Conservation (phyloP, 805 yeast genomes). For the Hanseniaspora lachancei region DNA sequence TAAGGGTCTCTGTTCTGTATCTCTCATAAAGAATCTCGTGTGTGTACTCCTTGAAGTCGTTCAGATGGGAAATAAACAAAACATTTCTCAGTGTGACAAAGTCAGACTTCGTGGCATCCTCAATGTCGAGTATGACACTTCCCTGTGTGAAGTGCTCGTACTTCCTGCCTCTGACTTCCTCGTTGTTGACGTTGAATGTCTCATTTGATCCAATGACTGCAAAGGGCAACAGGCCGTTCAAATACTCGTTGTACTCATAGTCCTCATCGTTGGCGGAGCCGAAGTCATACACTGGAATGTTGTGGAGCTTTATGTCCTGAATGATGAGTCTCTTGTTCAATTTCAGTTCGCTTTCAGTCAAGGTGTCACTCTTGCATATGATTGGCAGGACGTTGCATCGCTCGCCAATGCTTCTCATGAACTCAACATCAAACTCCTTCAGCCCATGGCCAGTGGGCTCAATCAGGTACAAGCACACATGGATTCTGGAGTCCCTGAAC, state of each 20-base stretch:
- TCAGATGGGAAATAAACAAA: constrained; percentile 67
- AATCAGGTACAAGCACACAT: constrained; percentile 60
- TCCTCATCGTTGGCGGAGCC: constrained; percentile 32
- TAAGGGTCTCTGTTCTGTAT: constrained; percentile 76
- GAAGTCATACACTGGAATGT: constrained; percentile 61
- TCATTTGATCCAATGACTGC: constrained; percentile 59
- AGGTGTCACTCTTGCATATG: constrained; percentile 73
- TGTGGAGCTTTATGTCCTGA: constrained; percentile 61
- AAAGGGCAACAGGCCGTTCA: constrained; percentile 54
- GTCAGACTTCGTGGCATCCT: constrained; percentile 65
- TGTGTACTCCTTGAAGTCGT: constrained; percentile 78
- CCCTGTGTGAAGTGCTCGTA: constrained; percentile 38
- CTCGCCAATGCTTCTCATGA: constrained; percentile 65
- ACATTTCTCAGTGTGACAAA: constrained; percentile 69
- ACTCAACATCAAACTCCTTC: constrained; percentile 61
- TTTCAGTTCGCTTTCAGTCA: constrained; percentile 64
- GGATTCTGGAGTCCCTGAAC: constrained; percentile 73
- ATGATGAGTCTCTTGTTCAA: constrained; percentile 59
- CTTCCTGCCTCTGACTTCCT: constrained; percentile 36
- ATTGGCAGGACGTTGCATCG: constrained; percentile 79
- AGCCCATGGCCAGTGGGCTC: constrained; percentile 78
- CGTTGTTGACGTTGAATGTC: constrained; percentile 35
- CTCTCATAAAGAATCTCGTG: constrained; percentile 78
- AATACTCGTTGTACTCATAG: constrained; percentile 49
- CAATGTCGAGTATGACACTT: constrained; percentile 38